Conservation (phyloP, 257 asterid species). For the Nicotiana attenuata region DNA sequence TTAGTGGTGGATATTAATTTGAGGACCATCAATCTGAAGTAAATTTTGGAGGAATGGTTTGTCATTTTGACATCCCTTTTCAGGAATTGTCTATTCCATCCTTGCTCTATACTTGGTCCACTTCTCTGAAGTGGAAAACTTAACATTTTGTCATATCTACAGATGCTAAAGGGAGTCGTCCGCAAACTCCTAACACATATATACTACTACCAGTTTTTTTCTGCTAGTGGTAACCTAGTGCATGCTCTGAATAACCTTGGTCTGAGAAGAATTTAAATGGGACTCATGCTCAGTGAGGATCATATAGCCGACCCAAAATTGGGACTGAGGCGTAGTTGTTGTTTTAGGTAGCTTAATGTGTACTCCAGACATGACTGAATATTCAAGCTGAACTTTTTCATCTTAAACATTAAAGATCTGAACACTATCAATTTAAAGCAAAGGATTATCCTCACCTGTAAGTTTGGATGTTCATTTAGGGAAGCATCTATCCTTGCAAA, state of each 20-base stretch:
- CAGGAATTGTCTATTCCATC: not conserved
- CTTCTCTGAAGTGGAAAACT: not conserved
- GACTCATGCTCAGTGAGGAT: not conserved
- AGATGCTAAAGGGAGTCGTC: not conserved
- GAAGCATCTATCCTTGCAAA: slow-evolving; percentile 93
- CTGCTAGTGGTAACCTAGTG: not conserved
- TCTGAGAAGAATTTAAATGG: not conserved
- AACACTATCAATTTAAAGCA: not conserved
- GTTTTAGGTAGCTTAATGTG: not conserved
- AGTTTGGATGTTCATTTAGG: slow-evolving; percentile 67
- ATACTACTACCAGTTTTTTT: not conserved
- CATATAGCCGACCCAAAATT: not conserved
- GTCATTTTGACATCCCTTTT: not conserved
- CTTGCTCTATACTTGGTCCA: not conserved
- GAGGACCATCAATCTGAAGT: not conserved
- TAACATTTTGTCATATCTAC: not conserved
- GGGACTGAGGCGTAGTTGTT: not conserved
- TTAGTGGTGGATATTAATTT: not conserved
- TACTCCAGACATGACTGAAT: not conserved
- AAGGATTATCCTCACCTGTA: slow-evolving; percentile 40
- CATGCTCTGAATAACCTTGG: not conserved
- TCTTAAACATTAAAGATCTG: not conserved
- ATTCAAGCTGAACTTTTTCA: not conserved
- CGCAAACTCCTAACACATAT: not conserved
- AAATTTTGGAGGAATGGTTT: not conserved